Evolutionary conservation across 139 green algal species (phyloP).

Genomic region (Micractinium sp.): DNA sequence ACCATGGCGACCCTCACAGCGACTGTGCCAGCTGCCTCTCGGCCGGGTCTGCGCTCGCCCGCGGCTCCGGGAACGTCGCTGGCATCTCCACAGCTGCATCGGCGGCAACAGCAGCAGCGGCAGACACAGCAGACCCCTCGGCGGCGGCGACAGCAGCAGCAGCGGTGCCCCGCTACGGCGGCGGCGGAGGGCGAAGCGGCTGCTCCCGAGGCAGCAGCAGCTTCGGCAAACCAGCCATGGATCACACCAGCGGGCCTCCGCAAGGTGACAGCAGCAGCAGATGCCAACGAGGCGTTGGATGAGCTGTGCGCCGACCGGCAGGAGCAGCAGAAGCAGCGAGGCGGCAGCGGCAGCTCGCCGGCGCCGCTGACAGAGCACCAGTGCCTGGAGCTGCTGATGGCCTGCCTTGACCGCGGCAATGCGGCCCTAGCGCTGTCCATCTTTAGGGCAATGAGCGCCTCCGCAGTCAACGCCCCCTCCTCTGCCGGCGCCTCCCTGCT

Average conservation of each 20-base stretch:
- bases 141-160: neutral
- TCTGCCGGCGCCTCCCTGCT: slow-evolving; percentile 1
- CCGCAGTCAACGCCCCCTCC: neutral
- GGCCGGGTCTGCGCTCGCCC: too few relatives aligned
- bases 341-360: neutral
- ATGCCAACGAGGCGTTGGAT: slow-evolving; percentile 32
- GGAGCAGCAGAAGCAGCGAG: neutral
- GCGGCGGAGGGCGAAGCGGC: neutral
- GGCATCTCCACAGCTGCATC: neutral
- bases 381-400: slow-evolving; percentile 48
- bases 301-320: slow-evolving; percentile 12
- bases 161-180: neutral
- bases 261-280: slow-evolving; percentile 36
- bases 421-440: slow-evolving; percentile 69
- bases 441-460: slow-evolving; percentile 67
- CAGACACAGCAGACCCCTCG: neutral
- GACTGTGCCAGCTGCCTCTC: too few relatives aligned
- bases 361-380: slow-evolving; percentile 26
- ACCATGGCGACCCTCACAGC: too few relatives aligned
- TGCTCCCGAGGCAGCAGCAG: neutral
- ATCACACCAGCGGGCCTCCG: slow-evolving; percentile 12
- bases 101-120: neutral
- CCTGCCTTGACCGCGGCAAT: slow-evolving; percentile 70
- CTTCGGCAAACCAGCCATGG: neutral
- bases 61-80: neutral